A percentile compares a stretch with the other conserved stretches of the same genome.
Evolutionary conservation across 345 rosid species (phyloP).

Genomic region (Erodium maritimum): DNA sequence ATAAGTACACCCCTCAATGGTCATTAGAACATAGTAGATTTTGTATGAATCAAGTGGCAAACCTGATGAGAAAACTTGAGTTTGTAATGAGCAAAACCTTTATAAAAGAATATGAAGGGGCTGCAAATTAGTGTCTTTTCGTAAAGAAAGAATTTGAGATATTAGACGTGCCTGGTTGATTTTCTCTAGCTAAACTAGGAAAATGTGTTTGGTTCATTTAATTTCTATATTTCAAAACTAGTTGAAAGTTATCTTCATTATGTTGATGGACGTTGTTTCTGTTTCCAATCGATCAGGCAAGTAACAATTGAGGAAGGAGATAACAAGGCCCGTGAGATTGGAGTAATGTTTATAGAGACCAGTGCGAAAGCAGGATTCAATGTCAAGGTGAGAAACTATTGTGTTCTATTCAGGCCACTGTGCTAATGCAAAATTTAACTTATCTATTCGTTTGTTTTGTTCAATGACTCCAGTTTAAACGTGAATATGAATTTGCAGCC

Average conservation of each 20-base stretch:
- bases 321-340: conserved; percentile 64
- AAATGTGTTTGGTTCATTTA: too few species aligned
- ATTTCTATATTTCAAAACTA: background rate
- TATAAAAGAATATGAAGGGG: too few species aligned
- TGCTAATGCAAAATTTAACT: background rate
- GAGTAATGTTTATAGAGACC: conserved; percentile 86
- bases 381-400: conserved; percentile 47
- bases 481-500: conserved; percentile 39
- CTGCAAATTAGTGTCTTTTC: too few species aligned
- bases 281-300: conserved; percentile 38
- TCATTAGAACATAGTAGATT: too few species aligned
- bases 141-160: too few species aligned
- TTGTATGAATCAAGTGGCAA: too few species aligned
- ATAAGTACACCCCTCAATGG: too few species aligned
- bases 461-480: background rate
- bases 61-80: too few species aligned
- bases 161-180: too few species aligned
- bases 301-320: conserved; percentile 97
- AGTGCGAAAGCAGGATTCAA: conserved; percentile 96
- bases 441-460: background rate
- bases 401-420: background rate
- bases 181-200: too few species aligned
- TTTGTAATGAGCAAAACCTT: too few species aligned
- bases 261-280: background rate
- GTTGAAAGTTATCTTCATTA: background rate